Conservation (phyloP, 1,284 basidiomycete species). For the Amylostereum areolatum region DNA sequence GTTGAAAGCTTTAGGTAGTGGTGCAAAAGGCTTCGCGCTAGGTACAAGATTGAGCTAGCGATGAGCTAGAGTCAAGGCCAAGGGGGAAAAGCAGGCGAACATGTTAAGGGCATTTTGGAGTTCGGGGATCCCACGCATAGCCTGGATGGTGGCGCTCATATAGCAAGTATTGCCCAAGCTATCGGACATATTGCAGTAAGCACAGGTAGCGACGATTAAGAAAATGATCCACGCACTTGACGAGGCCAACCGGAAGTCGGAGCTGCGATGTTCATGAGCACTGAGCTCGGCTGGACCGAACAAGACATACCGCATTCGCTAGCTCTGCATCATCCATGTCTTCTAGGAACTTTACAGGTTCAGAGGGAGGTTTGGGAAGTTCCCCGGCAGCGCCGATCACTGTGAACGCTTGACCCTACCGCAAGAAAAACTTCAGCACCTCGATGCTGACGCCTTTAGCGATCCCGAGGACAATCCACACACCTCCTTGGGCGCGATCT, state of each 20-base stretch:
- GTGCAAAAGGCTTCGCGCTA: constrained; percentile 13
- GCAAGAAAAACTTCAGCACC: not conserved
- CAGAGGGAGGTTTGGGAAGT: constrained; percentile 80
- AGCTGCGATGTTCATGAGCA: constrained; percentile 28
- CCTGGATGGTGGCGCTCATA: constrained; percentile 94
- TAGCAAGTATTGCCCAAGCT: constrained; percentile 87
- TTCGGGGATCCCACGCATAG: constrained; percentile 87
- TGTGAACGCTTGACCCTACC: constrained; percentile 73
- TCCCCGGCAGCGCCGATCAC: constrained; percentile 92
- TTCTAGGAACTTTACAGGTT: constrained; percentile 80
- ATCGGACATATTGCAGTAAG: constrained; percentile 20
- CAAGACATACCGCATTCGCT: constrained; percentile 65
- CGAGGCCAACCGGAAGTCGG: constrained; percentile 64
- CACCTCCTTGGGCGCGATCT: constrained; percentile 77
- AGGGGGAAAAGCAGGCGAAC: too few species aligned
- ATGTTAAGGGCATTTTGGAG: constrained; percentile 63
- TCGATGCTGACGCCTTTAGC: not conserved
- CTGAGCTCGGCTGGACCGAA: not conserved
- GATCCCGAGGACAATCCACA: constrained; percentile 17
- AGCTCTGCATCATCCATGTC: constrained; percentile 85
- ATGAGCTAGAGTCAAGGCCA: not conserved
- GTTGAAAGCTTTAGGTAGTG: constrained; percentile 53
- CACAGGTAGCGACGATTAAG: constrained; percentile 25
- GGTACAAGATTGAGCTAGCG: not conserved
- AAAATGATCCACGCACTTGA: constrained; percentile 39